Evolutionary conservation across 1,284 basidiomycete species (phyloP).

Genomic region (Cystobasidiaceae sp.): DNA sequence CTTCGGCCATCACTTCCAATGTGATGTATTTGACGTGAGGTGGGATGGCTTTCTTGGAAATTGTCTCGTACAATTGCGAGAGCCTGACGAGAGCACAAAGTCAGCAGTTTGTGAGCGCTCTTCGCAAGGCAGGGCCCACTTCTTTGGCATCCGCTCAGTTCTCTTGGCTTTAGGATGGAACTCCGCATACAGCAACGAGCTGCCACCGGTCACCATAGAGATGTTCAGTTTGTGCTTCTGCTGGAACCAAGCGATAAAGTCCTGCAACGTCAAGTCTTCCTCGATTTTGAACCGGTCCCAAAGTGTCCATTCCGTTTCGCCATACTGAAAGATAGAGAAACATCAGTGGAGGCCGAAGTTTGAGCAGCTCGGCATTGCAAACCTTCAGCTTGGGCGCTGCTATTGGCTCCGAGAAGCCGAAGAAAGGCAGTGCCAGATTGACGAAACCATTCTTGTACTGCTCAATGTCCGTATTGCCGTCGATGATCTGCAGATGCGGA

Average conservation of each 20-base stretch:
- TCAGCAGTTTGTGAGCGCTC: background rate
- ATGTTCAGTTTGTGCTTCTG: constrained; percentile 79
- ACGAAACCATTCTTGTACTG: constrained; percentile 98
- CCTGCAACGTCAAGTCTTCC: constrained; percentile 79
- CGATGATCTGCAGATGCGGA: constrained; percentile 66
- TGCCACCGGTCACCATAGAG: constrained; percentile 93
- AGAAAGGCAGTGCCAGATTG: constrained; percentile 96
- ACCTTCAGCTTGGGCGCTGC: constrained; percentile 75
- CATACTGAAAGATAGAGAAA: constrained; percentile 54
- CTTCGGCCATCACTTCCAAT: constrained; percentile 87
- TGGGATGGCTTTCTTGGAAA: constrained; percentile 86
- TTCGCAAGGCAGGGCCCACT: no score
- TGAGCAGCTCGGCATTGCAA: constrained; percentile 31
- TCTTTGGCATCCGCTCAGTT: constrained; percentile 79
- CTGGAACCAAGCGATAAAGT: constrained; percentile 81
- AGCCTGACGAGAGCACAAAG: constrained; percentile 54
- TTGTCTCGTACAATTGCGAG: constrained; percentile 71
- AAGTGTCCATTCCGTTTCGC: constrained; percentile 85
- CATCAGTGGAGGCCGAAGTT: background rate
- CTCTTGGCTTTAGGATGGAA: constrained; percentile 89
- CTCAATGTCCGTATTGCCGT: constrained; percentile 86
- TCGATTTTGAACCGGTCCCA: constrained; percentile 97
- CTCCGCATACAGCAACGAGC: constrained; percentile 95
- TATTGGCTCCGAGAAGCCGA: constrained; percentile 98
- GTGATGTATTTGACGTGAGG: constrained; percentile 47